These are phyloP conservation scores for Martensiomyces pterosporus DNA, from an alignment of 192 early-diverging fungal species.

Conservation along the genomic window DNA sequence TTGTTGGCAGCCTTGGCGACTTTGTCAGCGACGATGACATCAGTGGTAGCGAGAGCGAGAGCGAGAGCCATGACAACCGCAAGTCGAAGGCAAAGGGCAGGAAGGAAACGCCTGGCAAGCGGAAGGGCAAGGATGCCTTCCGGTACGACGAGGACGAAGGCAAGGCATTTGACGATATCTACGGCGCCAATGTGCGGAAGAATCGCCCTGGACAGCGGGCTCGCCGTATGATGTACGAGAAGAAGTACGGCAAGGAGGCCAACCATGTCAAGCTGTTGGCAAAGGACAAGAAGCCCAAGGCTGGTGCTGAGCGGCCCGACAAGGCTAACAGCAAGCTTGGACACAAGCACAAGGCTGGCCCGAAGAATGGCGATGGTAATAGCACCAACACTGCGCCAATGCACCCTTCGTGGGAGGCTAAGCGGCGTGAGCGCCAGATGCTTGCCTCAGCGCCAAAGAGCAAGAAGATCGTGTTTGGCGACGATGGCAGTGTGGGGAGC, in stretches of 20 bases:
- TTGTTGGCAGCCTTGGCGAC: conserved; percentile 26
- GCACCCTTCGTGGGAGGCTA: conserved; percentile 1
- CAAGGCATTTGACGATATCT: conserved; percentile 51
- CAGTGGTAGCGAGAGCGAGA: conserved; percentile 10
- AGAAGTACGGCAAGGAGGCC: conserved; percentile 53
- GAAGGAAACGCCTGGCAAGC: conserved; percentile 20
- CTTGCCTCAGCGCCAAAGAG: conserved; percentile 26
- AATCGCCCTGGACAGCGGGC: conserved; percentile 58
- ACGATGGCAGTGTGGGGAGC: conserved; percentile 11
- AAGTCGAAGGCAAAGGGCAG: conserved; percentile 17
- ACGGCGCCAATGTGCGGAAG: conserved; percentile 43
- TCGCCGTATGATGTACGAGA: conserved; percentile 45
- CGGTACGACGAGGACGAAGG: conserved; percentile 42
- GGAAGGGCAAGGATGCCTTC: conserved; percentile 24
- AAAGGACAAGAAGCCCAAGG: conserved; percentile 42
- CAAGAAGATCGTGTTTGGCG: conserved; percentile 48
- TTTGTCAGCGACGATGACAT: conserved; percentile 21
- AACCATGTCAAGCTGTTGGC: conserved; percentile 53
- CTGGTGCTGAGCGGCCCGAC: background rate
- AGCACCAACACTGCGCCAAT: background rate
- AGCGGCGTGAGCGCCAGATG: background rate
- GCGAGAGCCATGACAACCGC: background rate
- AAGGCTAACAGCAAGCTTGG: conserved; percentile 32
- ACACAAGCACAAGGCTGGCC: too few relatives aligned
- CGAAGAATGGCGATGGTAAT: conserved; percentile 12